Evolutionary conservation across 805 yeast species (phyloP), one percentile per base, ranked within the genome.

Genomic region (Starmerella bacillaris): DNA sequence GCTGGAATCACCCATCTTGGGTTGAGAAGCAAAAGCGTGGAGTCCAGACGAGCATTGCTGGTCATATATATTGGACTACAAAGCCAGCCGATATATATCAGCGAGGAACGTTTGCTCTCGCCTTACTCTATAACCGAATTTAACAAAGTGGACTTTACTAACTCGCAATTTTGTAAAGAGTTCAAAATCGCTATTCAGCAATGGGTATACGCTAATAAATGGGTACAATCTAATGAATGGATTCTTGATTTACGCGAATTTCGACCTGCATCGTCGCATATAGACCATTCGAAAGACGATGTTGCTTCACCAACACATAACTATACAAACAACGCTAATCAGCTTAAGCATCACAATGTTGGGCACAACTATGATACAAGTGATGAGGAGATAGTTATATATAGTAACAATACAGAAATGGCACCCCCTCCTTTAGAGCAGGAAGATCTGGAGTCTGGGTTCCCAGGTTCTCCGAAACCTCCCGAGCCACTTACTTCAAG

Each of bases 71-170:
- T 35, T 2, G 35, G 38, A n/a, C 37, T 31, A 16, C 46, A 45
- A 36, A 17, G 27, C 4, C 19, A 15, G 12, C 47, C 48, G 3
- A 41, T 44, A n/a, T 42, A 39, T 22, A 33, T 40, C 11, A 43
- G 46, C 30, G 43, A 42, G 24, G 30, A 24, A 22, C 27, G 33
- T n/a, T 17, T 15, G 8, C 31, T 30, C 8, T 14, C 16, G 17
- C 14, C 20, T 6, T 16, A 4, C 15, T 4, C 17, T n/a, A 21
- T 34, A 14, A 18, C 30, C 19, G 21, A 15, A 4, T 24, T 34
- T 15, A 28, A 34, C 19, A 17, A 30, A 3, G 35, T 41, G 4
- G 30, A 35, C 15, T 31, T 41, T 30, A 18, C 9, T n/a, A 18
- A 17, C 17, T 31, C 37, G 3, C 20, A 34, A 9, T 21, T 12